Evolutionary conservation across 2,329 filamentous ascomycete species (phyloP).

Genomic region (Beauveria sp.): DNA sequence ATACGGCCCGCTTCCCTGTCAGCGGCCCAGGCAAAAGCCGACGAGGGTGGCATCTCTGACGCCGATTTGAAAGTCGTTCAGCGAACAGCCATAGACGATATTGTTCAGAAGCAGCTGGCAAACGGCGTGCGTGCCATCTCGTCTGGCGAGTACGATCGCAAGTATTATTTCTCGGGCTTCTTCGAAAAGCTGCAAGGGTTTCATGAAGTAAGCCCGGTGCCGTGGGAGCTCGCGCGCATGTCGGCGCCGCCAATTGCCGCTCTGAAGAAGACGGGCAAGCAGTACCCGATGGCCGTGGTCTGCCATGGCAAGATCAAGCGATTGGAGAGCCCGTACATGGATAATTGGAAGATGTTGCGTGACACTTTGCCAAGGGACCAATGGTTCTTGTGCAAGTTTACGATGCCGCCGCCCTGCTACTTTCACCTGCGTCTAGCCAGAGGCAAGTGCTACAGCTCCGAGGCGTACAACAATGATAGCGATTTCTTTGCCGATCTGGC

Average conservation of each 20-base stretch:
- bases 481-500: constrained; percentile 52
- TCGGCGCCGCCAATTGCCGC: constrained; percentile 32
- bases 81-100: constrained; percentile 53
- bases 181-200: constrained; percentile 39
- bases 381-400: constrained; percentile 59
- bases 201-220: constrained; percentile 29
- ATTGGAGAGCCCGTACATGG: constrained; percentile 33
- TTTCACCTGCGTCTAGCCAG: constrained; percentile 50
- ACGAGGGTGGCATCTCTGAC: constrained; percentile 33
- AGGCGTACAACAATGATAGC: constrained; percentile 43
- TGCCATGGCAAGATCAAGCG: constrained; percentile 36
- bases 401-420: constrained; percentile 59
- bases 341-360: constrained; percentile 32
- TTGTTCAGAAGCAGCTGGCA: constrained; percentile 57
- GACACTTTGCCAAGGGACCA: constrained; percentile 45
- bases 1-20: constrained; percentile 58
- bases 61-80: constrained; percentile 47
- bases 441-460: constrained; percentile 43
- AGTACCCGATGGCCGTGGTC: constrained; percentile 31
- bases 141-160: constrained; percentile 59
- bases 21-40: constrained; percentile 40
- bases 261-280: constrained; percentile 29
- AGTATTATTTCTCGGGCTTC: constrained; percentile 42
- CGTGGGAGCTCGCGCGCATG: constrained; percentile 29
- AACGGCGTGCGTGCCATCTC: constrained; percentile 56